These are phyloP conservation scores for Gyromitra esculenta DNA, from an alignment of 2,329 filamentous ascomycete species.

Conservation along the genomic window DNA sequence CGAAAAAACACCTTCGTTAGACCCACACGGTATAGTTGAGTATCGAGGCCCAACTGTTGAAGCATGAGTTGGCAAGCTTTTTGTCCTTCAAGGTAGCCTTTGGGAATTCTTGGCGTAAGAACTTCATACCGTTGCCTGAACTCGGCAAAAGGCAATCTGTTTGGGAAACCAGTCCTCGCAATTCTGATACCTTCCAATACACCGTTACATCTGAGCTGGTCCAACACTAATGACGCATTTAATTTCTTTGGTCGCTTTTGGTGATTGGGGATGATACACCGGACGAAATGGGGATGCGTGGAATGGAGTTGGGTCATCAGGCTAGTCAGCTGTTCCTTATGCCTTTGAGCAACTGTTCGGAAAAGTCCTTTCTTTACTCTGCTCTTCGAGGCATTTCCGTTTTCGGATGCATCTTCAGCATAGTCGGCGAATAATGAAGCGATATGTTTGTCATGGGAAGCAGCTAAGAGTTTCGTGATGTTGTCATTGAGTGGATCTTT, in stretches of 20 bases:
- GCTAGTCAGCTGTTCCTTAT: conserved; percentile 98
- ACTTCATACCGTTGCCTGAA: conserved; percentile 97
- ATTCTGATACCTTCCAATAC: conserved; percentile 98
- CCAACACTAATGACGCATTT: conserved; percentile 88
- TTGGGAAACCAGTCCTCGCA: conserved; percentile 95
- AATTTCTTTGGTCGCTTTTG: conserved; percentile 96
- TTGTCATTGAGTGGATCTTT: conserved; percentile 99
- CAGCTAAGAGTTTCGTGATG: conserved; percentile 84
- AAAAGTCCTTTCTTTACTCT: conserved; percentile 97
- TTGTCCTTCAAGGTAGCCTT: conserved; percentile 90
- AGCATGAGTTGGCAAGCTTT: conserved; percentile 85
- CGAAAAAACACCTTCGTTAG: conserved; percentile 98
- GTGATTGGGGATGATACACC: conserved; percentile 97
- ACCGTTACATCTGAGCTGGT: conserved; percentile 98
- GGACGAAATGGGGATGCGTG: conserved; percentile 97
- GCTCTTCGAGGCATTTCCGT: conserved; percentile 71
- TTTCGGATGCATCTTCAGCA: conserved; percentile 77
- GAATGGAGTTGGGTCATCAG: conserved; percentile 94
- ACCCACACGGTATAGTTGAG: conserved; percentile 87
- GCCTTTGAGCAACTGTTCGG: conserved; percentile 92
- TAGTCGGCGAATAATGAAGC: conserved; percentile 88
- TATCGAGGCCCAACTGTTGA: conserved; percentile 86
- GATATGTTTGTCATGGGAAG: conserved; percentile 83
- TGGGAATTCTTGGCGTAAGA: conserved; percentile 86
- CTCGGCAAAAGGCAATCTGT: conserved; percentile 88